Base-by-base conservation (phyloP, 2,329 filamentous ascomycete species). In the Parascedosporium putredinis region DNA sequence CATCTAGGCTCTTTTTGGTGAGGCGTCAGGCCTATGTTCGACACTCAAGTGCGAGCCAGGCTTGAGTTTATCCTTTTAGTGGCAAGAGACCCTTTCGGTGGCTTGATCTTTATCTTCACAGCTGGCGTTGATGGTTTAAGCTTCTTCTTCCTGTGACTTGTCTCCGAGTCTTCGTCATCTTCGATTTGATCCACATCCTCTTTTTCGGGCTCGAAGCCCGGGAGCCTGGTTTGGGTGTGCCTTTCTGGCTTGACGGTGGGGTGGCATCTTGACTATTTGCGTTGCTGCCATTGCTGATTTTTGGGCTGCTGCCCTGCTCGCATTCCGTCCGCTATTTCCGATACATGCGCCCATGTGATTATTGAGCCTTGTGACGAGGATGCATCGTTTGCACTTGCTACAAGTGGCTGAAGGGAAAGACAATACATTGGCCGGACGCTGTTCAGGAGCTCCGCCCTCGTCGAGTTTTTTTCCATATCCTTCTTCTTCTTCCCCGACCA, bases 401-500 rank as follows among this genome's bases (percentile, higher is more conserved):
- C 80, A 84, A 22, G 79, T 83, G 42, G 78, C 78, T 20, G 79
- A 81, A 16, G 80, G 79, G 56, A 81, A 83, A 1, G 78, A 78
- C 27, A 83, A 72, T 48, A 81, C 77, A 57, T 83, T 81, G 7
- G 75, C 70, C 9, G 78, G 77, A 18, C 75, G 69, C 52, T 78
- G 73, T 53, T 79, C 78, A 25, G 47, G 47, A 5, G 75, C 66
- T 9, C 68, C 67, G 55, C 68, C 61, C 43, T 70, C 66, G 46
- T 68, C 67, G 56, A 70, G 66, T 65, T 72, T 79, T 78, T 81
- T 62, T 81, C 78, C 69, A 82, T 81, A 62, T 83, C 84, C 73
- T 86, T 88, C 75, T 84, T 88, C 71, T 86, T 86, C 70, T 86
- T 53, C 84, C 85, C 53, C 84, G 76, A 12, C 81, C 81, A 20